Conservation (phyloP, 495 filamentous ascomycete species). For the Parmelia sp. region DNA sequence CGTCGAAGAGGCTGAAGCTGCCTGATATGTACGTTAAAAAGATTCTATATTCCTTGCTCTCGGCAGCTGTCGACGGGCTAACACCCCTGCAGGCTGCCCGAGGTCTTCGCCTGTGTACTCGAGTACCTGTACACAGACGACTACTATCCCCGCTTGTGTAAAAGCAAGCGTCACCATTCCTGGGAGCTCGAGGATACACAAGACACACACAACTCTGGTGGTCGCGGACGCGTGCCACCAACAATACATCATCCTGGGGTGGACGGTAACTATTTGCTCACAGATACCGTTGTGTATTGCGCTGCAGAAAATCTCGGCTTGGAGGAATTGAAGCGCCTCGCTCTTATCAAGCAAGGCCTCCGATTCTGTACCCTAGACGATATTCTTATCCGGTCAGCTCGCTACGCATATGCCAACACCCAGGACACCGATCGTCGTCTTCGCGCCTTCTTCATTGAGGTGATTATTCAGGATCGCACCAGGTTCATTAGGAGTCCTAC, state of each 20-base stretch:
- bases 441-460: slow-evolving; percentile 87
- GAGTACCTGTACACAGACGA: slow-evolving; percentile 69
- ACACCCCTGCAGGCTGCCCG: slow-evolving; percentile 45
- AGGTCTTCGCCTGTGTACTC: slow-evolving; percentile 60
- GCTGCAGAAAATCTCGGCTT: slow-evolving; percentile 78
- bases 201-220: slow-evolving; percentile 43
- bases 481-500: slow-evolving; percentile 94
- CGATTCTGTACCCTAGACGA: slow-evolving; percentile 77
- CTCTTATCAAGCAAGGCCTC: slow-evolving; percentile 87
- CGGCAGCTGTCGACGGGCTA: neutral
- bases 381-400: slow-evolving; percentile 81
- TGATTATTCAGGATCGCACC: slow-evolving; percentile 88
- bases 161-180: slow-evolving; percentile 41
- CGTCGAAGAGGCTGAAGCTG: slow-evolving; percentile 50
- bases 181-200: slow-evolving; percentile 66
- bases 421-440: slow-evolving; percentile 83
- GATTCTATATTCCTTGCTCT: neutral
- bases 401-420: slow-evolving; percentile 90
- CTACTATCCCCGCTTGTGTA: slow-evolving; percentile 53
- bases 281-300: slow-evolving; percentile 90
- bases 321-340: slow-evolving; percentile 78
- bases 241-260: slow-evolving; percentile 66
- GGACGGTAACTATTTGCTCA: slow-evolving; percentile 64
- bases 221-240: slow-evolving; percentile 58
- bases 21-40: slow-evolving; percentile 49